phyloP scores from a whole-genome alignment of 177 flowering plant species.

The Vitis hybrid region DNA sequence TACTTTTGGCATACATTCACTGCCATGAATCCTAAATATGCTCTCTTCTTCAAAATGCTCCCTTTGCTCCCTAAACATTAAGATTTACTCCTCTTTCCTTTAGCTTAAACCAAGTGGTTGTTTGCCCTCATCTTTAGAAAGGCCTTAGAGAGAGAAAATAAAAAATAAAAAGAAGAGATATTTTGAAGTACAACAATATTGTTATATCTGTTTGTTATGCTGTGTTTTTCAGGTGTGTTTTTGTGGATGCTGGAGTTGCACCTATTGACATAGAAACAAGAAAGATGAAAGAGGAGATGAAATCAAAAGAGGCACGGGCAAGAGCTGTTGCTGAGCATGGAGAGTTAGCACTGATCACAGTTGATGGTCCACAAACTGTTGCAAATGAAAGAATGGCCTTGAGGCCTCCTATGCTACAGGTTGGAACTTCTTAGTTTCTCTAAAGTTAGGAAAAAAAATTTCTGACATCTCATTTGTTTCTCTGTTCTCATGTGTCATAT shows the following conservation, averaged over 20 bases:
- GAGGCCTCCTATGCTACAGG: constrained; percentile 99
- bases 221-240: constrained; percentile 67
- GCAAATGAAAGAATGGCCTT: constrained; percentile 66
- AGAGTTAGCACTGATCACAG: constrained; percentile 85
- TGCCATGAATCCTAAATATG: too few species aligned
- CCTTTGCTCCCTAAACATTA: too few species aligned
- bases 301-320: constrained; percentile 66
- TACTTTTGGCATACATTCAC: too few species aligned
- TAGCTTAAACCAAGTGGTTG: too few species aligned
- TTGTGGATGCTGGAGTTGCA: constrained; percentile 98
- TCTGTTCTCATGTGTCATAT: background rate
- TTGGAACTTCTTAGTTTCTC: constrained; percentile 10
- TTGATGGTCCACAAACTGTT: constrained; percentile 70
- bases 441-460: too few species aligned
- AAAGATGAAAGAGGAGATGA: constrained; percentile 83
- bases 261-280: constrained; percentile 88
- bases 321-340: constrained; percentile 96
- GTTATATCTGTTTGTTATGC: background rate
- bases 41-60: too few species aligned
- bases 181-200: background rate
- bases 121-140: too few species aligned
- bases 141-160: too few species aligned
- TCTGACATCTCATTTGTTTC: background rate
- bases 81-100: too few species aligned
- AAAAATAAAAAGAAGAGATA: too few species aligned